These are phyloP conservation scores for Iris macrosiphon DNA, from an alignment of 106 monocot genomes.

Conservation along the genomic window DNA sequence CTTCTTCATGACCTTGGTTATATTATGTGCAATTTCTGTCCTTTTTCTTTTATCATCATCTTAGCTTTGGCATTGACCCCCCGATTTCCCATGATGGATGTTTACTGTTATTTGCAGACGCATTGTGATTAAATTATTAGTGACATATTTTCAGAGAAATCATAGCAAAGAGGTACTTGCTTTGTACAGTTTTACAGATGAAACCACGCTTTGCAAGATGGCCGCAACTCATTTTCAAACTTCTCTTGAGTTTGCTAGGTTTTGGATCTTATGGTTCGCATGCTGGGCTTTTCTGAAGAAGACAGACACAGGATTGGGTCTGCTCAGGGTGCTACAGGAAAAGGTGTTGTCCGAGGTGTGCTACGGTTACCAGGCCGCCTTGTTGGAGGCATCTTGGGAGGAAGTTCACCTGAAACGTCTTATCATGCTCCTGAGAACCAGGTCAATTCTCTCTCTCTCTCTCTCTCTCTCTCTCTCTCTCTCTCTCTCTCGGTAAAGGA, in stretches of 20 bases:
- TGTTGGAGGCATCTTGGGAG: slow-evolving; percentile 89
- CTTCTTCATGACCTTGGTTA: too few species aligned
- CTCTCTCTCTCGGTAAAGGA: too few species aligned
- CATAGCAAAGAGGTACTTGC: slow-evolving; percentile 89
- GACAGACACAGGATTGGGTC: slow-evolving; percentile 87
- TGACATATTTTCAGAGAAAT: slow-evolving; percentile 96
- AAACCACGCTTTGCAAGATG: neutral
- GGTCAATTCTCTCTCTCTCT: slow-evolving; percentile 31
- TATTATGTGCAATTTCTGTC: too few species aligned
- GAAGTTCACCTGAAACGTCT: slow-evolving; percentile 29
- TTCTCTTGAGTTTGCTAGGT: slow-evolving; percentile 34
- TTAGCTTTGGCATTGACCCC: too few species aligned
- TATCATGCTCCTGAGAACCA: slow-evolving; percentile 43
- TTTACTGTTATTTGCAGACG: slow-evolving; percentile 50
- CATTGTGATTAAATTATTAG: slow-evolving; percentile 92
- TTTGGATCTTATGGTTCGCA: slow-evolving; percentile 93
- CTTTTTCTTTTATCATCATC: too few species aligned
- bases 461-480: too few species aligned
- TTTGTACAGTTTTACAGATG: neutral
- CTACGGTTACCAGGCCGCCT: slow-evolving; percentile 84
- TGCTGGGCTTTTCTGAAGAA: slow-evolving; percentile 98
- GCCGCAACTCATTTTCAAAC: neutral
- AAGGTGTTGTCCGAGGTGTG: slow-evolving; percentile 86
- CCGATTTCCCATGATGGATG: too few species aligned
- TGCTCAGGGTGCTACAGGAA: slow-evolving; percentile 72